These are phyloP conservation scores for Colletotrichum higginsianum DNA, from an alignment of 2,329 filamentous ascomycete species.

Conservation along the genomic window DNA sequence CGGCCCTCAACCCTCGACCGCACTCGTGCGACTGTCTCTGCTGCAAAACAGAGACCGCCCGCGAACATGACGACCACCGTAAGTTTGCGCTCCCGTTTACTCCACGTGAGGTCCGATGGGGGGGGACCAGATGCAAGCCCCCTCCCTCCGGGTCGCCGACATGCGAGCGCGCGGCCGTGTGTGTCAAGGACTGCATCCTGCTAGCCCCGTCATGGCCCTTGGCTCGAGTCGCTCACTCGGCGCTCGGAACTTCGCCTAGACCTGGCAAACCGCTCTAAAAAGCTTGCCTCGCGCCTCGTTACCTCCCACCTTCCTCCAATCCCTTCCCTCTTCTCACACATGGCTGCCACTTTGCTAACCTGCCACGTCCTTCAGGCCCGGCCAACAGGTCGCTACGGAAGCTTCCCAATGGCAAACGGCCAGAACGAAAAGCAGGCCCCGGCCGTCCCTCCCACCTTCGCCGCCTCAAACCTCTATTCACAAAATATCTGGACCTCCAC, in stretches of 20 bases:
- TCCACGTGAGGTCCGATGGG: constrained; percentile 40
- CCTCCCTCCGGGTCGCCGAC: constrained; percentile 23
- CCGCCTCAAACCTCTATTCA: constrained; percentile 54
- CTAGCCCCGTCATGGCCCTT: constrained; percentile 47
- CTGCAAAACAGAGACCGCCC: constrained; percentile 29
- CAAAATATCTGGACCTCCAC: constrained; percentile 59
- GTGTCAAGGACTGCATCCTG: constrained; percentile 54
- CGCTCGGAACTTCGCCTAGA: constrained; percentile 42
- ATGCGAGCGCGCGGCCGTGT: constrained; percentile 51
- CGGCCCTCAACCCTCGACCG: constrained; percentile 42
- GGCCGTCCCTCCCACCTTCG: constrained; percentile 56
- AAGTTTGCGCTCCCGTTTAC: constrained; percentile 47
- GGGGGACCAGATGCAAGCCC: constrained; percentile 14
- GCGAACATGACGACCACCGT: constrained; percentile 56
- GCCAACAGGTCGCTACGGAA: constrained; percentile 56
- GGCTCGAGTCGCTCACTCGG: constrained; percentile 36
- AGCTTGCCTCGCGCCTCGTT: constrained; percentile 33
- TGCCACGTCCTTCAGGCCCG: constrained; percentile 50
- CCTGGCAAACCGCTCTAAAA: constrained; percentile 37
- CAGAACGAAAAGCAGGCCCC: constrained; percentile 49
- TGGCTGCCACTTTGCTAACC: constrained; percentile 39
- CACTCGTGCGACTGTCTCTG: constrained; percentile 47
- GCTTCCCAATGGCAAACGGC: constrained; percentile 53
- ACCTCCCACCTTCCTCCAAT: constrained; percentile 13
- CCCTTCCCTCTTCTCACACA: neutral